Evolutionary conservation across 345 rosid genomes (phyloP).

Genomic region (Carallia brachiata): DNA sequence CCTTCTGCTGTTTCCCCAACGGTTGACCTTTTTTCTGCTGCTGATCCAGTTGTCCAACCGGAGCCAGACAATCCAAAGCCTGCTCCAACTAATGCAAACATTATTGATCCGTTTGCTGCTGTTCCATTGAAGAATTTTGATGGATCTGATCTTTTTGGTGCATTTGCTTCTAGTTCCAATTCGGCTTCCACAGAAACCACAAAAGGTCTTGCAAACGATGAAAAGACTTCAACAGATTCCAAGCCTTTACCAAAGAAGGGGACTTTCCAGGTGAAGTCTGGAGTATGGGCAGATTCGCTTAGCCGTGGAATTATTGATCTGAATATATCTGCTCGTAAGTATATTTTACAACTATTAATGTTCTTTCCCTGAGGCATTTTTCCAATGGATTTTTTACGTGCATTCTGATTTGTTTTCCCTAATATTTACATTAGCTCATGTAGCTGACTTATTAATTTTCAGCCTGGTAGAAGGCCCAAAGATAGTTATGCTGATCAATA

Average conservation of each 20-base stretch:
- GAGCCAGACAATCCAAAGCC: constrained; percentile 43
- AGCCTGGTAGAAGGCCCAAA: not conserved
- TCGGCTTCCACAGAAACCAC: constrained; percentile 42
- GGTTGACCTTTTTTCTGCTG: constrained; percentile 57
- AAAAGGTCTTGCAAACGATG: constrained; percentile 37
- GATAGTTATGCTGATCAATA: not conserved
- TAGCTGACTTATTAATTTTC: not conserved
- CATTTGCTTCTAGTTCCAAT: constrained; percentile 60
- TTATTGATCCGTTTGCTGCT: constrained; percentile 81
- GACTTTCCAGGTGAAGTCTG: constrained; percentile 78
- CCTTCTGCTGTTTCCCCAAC: constrained; percentile 54
- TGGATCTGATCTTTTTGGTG: constrained; percentile 83
- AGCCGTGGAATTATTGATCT: constrained; percentile 98
- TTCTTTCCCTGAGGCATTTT: constrained; percentile 1
- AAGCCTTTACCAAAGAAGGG: constrained; percentile 55
- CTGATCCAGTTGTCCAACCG: constrained; percentile 51
- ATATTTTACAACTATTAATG: constrained; percentile 5
- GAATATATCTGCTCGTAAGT: constrained; percentile 95
- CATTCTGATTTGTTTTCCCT: not conserved
- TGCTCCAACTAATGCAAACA: constrained; percentile 33
- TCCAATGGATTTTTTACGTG: not conserved
- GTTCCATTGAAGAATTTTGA: constrained; percentile 75
- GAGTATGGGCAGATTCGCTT: constrained; percentile 96
- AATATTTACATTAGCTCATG: not conserved
- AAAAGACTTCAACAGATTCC: constrained; percentile 40